Percentiles rank a stretch among this genome's conserved stretches.
Evolutionary conservation across 1,139 yeast species (phyloP).

Genomic region (Wickerhamiella infanticola): DNA sequence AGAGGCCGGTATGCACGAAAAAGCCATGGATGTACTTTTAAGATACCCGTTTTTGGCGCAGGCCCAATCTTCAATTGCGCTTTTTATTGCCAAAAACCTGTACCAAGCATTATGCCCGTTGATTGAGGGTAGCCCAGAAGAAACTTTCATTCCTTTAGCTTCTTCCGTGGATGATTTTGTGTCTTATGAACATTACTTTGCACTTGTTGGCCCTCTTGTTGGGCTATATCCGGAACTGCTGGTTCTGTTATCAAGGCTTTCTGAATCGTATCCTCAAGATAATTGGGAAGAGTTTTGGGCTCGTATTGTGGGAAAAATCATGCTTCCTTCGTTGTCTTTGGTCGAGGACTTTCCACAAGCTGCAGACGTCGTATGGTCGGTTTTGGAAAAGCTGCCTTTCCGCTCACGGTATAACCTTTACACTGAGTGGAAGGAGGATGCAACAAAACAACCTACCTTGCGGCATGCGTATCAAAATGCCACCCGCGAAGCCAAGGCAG

Average conservation of each 20-base stretch:
- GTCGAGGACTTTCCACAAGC: background rate
- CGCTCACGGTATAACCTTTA: conserved; percentile 65
- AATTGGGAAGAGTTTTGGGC: background rate
- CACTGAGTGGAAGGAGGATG: conserved; percentile 36
- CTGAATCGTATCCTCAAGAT: background rate
- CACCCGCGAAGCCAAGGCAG: conserved; percentile 68
- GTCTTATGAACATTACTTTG: background rate
- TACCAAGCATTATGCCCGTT: too few relatives aligned
- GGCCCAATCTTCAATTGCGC: background rate
- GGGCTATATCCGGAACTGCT: background rate
- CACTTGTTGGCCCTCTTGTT: background rate
- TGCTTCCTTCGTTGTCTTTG: background rate
- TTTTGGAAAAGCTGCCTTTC: conserved; percentile 36
- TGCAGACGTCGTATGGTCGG: background rate
- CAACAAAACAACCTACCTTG: conserved; percentile 29
- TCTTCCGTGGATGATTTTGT: background rate
- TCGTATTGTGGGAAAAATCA: background rate
- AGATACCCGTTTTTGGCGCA: background rate
- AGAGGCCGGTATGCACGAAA: background rate
- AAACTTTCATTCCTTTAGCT: too few relatives aligned
- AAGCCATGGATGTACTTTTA: background rate
- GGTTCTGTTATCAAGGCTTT: background rate
- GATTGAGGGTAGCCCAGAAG: too few relatives aligned
- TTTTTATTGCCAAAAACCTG: too few relatives aligned
- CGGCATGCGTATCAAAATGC: conserved; percentile 54